These are phyloP conservation scores for Kernera saxatilis DNA, from an alignment of 345 rosid species.

Conservation along the genomic window DNA sequence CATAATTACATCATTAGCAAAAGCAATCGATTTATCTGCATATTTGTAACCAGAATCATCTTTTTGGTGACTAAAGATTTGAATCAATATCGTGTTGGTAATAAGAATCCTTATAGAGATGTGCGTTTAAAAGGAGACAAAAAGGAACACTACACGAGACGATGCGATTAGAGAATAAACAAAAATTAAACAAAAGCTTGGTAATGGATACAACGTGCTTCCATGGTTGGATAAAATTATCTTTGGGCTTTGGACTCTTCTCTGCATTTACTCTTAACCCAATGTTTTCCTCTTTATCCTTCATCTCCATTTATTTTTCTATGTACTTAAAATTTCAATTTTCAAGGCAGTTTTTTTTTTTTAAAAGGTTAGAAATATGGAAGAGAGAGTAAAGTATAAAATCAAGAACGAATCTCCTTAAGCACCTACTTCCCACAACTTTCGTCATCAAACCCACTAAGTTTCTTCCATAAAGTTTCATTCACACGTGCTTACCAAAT, in stretches of 20 bases:
- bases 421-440: slow-evolving; percentile 20
- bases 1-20: neutral
- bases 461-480: slow-evolving; percentile 21
- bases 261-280: slow-evolving; percentile 20
- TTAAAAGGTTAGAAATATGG: neutral
- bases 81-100: slow-evolving; percentile 12
- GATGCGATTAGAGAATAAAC: slow-evolving; percentile 23
- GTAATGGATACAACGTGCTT: slow-evolving; percentile 28
- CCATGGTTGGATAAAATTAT: neutral
- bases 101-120: slow-evolving; percentile 21
- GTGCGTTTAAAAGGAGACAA: slow-evolving; percentile 24
- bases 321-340: neutral
- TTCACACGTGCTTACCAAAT: slow-evolving; percentile 25
- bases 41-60: neutral
- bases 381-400: slow-evolving; percentile 7
- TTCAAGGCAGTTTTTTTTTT: neutral
- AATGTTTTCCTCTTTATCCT: slow-evolving; percentile 8
- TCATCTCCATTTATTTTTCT: neutral
- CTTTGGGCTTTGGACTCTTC: slow-evolving; percentile 24
- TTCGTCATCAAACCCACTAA: slow-evolving; percentile 22
- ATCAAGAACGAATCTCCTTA: slow-evolving; percentile 31
- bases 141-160: slow-evolving; percentile 32
- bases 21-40: neutral
- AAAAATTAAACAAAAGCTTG: neutral
- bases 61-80: slow-evolving; percentile 3